Base-by-base conservation (phyloP, 495 filamentous ascomycete species). In the Wilcoxina mikolae region DNA sequence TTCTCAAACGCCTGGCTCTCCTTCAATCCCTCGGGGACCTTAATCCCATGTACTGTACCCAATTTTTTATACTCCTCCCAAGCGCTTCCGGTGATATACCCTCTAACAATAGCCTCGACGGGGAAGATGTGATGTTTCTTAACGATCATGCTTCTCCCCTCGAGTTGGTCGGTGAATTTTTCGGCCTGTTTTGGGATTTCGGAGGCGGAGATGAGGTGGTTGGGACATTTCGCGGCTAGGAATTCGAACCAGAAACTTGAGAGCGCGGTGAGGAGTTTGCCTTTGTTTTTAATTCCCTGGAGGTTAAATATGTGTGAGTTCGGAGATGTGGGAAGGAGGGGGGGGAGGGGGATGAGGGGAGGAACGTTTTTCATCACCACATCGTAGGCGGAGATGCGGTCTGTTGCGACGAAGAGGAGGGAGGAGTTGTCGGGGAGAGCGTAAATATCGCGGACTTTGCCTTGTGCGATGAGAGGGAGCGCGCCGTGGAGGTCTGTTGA, bases 351-450 rank as follows among this genome's bases (percentile, higher is more conserved):
- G 26, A 41, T 55, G 48, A 35, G 35, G 38, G 50, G 24, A 58
- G 61, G 52, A 71, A 83, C 82, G 75, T 94, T 94, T 64, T 75
- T 73, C 78, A 94, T 81, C 59, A 94, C 78, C 59, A 94, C 85
- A 76, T 95, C 90, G 73, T 85, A 94, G 49, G 90, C 90, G 51
- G 85, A 94, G 70, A 95, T 93, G 57, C 90, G 83, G 68, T 98
- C 90, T 20, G 82, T 84, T 17, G 91, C 81, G 38, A 93, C 80
- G 68, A 98, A 93, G 38, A 95, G 81, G 4, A 95, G 76, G 1
- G 82, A 85, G 51, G 79, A 71, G 22, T 31, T 29, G 22, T 80
- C 72, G 67, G 87, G 80, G 51, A 93, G 69, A 53, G 78, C 74
- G 64, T 86, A 95, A 20, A 95, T 69, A 61, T 89, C 84, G 57